Percentiles rank a stretch among this genome's conserved stretches.
These are phyloP conservation scores for Davidsoniella virescens DNA, from an alignment of 2,329 filamentous ascomycete genomes.

Conservation along the genomic window DNA sequence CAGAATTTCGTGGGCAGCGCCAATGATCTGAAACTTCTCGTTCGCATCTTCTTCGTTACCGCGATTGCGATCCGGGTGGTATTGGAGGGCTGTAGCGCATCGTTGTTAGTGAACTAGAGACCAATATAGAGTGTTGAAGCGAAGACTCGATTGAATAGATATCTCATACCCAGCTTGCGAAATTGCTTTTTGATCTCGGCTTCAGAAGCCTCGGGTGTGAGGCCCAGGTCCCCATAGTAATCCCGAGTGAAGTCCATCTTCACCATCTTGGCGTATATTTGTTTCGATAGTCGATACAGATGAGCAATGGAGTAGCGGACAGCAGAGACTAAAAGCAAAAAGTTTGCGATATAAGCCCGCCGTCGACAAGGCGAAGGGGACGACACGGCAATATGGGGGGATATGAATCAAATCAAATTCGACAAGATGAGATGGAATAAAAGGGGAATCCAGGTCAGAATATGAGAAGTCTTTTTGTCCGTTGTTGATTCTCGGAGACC, in stretches of 20 bases:
- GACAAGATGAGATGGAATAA: not conserved
- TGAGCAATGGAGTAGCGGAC: not conserved
- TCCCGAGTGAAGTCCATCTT: slow-evolving; percentile 35
- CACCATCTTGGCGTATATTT: slow-evolving; percentile 4
- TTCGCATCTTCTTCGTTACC: slow-evolving; percentile 67
- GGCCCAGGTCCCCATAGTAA: slow-evolving; percentile 73
- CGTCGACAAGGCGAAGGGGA: not conserved
- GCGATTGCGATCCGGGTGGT: slow-evolving; percentile 78
- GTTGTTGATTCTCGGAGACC: no score
- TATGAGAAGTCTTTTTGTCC: not conserved
- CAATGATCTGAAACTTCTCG: slow-evolving; percentile 70
- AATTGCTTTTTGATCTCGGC: slow-evolving; percentile 77
- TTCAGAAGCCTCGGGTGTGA: slow-evolving; percentile 48
- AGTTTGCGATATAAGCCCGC: not conserved
- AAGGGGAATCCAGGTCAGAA: not conserved
- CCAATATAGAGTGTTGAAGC: not conserved
- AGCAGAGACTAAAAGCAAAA: not conserved
- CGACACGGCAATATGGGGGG: not conserved
- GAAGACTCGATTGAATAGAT: not conserved
- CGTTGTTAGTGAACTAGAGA: not conserved
- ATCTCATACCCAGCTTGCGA: slow-evolving; percentile 53
- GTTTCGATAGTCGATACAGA: not conserved
- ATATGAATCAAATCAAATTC: not conserved
- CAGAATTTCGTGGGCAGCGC: slow-evolving; percentile 66
- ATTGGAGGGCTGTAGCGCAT: slow-evolving; percentile 52